These are phyloP conservation scores for Pyrenula aspistea DNA, from an alignment of 495 filamentous ascomycete genomes.

Conservation along the genomic window DNA sequence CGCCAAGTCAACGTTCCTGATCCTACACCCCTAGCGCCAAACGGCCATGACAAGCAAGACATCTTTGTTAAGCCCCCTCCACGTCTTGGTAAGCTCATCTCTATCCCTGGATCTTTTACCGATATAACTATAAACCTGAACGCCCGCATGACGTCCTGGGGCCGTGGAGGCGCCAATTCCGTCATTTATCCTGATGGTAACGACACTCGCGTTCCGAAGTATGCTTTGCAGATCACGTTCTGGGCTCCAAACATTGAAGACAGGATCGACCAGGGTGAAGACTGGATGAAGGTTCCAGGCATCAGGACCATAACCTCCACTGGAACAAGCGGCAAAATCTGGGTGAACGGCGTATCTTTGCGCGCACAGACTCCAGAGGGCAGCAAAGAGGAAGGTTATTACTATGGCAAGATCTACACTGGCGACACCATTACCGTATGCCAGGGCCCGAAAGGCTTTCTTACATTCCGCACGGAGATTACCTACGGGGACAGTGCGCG, in stretches of 20 bases:
- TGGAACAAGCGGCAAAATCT: conserved; percentile 56
- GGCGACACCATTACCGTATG: conserved; percentile 63
- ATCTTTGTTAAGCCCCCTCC: conserved; percentile 25
- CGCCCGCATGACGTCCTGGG: conserved; percentile 59
- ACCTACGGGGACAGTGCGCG: conserved; percentile 37
- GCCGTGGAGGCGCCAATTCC: conserved; percentile 50
- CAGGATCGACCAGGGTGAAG: conserved; percentile 37
- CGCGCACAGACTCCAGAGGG: conserved; percentile 28
- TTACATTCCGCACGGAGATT: conserved; percentile 43
- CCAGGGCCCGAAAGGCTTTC: conserved; percentile 22
- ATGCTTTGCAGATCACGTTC: conserved; percentile 65
- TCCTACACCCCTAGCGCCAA: conserved; percentile 1
- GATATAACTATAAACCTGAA: conserved; percentile 51
- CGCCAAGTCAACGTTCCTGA: neutral
- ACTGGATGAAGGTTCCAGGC: conserved; percentile 41
- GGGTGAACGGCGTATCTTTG: conserved; percentile 55
- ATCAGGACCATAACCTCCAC: conserved; percentile 59
- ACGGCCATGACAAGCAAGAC: conserved; percentile 7
- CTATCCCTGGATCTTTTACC: conserved; percentile 29
- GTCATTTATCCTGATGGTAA: conserved; percentile 41
- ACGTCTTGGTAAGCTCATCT: conserved; percentile 30
- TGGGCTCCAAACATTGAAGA: conserved; percentile 53
- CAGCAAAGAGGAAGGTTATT: conserved; percentile 31
- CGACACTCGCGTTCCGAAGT: conserved; percentile 66
- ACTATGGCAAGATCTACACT: conserved; percentile 57